Evolutionary conservation across 805 yeast species (phyloP).

Genomic region (Ascoidea tarda): DNA sequence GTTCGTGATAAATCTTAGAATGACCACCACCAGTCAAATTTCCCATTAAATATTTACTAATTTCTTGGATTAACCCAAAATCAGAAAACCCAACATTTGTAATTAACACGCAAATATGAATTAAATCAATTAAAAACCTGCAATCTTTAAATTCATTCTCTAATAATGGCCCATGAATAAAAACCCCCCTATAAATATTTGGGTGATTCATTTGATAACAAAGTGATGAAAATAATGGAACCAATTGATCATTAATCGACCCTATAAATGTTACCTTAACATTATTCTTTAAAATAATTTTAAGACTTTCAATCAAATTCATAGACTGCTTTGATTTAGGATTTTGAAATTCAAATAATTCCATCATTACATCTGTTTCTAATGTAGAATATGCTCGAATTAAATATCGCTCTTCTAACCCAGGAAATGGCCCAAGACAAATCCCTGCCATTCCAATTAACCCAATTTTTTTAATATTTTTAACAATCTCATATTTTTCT

Average conservation of each 20-base stretch:
- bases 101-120: slow-evolving; percentile 58
- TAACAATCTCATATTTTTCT: slow-evolving; percentile 26
- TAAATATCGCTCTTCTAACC: slow-evolving; percentile 70
- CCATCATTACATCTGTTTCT: slow-evolving; percentile 77
- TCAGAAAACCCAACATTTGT: slow-evolving; percentile 72
- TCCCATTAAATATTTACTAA: slow-evolving; percentile 72
- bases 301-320: slow-evolving; percentile 53
- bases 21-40: slow-evolving; percentile 94
- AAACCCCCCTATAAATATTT: slow-evolving; percentile 77
- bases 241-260: slow-evolving; percentile 85
- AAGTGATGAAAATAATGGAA: slow-evolving; percentile 80
- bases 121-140: slow-evolving; percentile 58
- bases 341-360: slow-evolving; percentile 78
- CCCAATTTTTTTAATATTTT: slow-evolving; percentile 36
- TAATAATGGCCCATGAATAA: slow-evolving; percentile 45
- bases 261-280: slow-evolving; percentile 77
- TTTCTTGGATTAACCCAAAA: slow-evolving; percentile 74
- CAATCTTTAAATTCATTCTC: slow-evolving; percentile 52
- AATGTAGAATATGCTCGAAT: slow-evolving; percentile 83
- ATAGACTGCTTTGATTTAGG: slow-evolving; percentile 59
- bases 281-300: slow-evolving; percentile 45
- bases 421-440: slow-evolving; percentile 87
- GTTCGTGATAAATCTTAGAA: slow-evolving; percentile 76
- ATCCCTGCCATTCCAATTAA: slow-evolving; percentile 92
- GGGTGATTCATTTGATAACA: slow-evolving; percentile 82